Conservation (phyloP, 345 rosid species). For the Capsella bursapastoris region DNA sequence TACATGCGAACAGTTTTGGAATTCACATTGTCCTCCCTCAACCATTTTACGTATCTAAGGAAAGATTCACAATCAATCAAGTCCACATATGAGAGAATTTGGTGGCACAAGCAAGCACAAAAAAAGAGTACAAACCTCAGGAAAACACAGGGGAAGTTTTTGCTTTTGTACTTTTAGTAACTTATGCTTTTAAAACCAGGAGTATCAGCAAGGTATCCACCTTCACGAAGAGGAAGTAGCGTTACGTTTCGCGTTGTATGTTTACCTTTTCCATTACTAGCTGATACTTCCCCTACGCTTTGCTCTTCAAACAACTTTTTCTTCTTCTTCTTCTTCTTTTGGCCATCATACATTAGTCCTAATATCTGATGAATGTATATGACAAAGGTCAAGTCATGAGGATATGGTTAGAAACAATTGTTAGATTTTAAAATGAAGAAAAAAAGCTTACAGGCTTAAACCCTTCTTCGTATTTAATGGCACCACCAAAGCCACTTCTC, state of each 20-base stretch:
- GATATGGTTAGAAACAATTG: neutral
- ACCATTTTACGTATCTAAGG: constrained; percentile 58
- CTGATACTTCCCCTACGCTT: constrained; percentile 83
- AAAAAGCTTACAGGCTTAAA: constrained; percentile 68
- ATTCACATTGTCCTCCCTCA: constrained; percentile 65
- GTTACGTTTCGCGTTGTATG: constrained; percentile 89
- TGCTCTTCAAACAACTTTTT: constrained; percentile 77
- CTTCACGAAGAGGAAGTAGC: constrained; percentile 67
- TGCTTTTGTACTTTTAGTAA: constrained; percentile 77
- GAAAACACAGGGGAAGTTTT: constrained; percentile 67
- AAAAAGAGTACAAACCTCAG: constrained; percentile 62
- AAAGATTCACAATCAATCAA: constrained; percentile 8
- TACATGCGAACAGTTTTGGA: constrained; percentile 78
- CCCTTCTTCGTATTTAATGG: constrained; percentile 56
- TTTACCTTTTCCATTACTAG: constrained; percentile 80
- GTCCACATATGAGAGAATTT: neutral
- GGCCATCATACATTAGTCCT: constrained; percentile 43
- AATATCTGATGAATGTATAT: constrained; percentile 49
- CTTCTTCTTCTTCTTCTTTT: neutral
- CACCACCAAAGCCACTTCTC: constrained; percentile 51
- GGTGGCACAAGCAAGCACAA: neutral
- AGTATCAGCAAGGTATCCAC: constrained; percentile 84
- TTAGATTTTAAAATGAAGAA: neutral
- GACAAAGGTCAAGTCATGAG: constrained; percentile 2
- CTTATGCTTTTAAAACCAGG: constrained; percentile 88